Percentiles rank a stretch among this genome's conserved stretches.
Conservation (phyloP, 2,329 filamentous ascomycete species). For the Exserohilum rostratum region DNA sequence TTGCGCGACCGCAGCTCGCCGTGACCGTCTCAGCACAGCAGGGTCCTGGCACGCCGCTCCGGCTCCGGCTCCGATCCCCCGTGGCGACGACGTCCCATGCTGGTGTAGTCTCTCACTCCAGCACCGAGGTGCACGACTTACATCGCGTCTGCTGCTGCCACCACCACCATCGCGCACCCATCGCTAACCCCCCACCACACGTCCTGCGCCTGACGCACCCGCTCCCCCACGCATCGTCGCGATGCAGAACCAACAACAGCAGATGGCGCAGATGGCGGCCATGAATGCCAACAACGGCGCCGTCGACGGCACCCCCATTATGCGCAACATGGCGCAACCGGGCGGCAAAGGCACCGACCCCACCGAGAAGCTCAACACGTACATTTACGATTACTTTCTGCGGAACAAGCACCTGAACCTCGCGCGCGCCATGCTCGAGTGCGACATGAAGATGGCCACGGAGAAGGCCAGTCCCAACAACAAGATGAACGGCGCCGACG, state of each 20-base stretch:
- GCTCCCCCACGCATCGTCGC: conserved; percentile 20
- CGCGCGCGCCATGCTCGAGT: conserved; percentile 67
- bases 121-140: conserved; percentile 36
- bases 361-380: conserved; percentile 73
- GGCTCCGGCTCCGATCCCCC: conserved; percentile 23
- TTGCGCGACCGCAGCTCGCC: conserved; percentile 15
- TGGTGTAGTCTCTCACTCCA: conserved; percentile 28
- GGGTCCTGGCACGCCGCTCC: conserved; percentile 21
- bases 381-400: conserved; percentile 91
- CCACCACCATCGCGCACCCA: conserved; percentile 23
- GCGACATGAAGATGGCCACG: conserved; percentile 63
- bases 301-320: conserved; percentile 69
- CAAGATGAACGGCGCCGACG: conserved; percentile 70
- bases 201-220: conserved; percentile 28
- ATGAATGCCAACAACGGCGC: conserved; percentile 68
- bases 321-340: conserved; percentile 62
- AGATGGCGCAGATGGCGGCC: conserved; percentile 68
- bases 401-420: conserved; percentile 83
- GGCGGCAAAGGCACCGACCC: conserved; percentile 38
- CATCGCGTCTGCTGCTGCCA: conserved; percentile 15
- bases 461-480: conserved; percentile 67
- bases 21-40: conserved; percentile 1
- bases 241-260: conserved; percentile 58
- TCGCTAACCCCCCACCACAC: conserved; percentile 17
- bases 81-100: conserved; percentile 42